phyloP scores from a whole-genome alignment of 305 asterid genomes.

The Fraxinus greggii region DNA sequence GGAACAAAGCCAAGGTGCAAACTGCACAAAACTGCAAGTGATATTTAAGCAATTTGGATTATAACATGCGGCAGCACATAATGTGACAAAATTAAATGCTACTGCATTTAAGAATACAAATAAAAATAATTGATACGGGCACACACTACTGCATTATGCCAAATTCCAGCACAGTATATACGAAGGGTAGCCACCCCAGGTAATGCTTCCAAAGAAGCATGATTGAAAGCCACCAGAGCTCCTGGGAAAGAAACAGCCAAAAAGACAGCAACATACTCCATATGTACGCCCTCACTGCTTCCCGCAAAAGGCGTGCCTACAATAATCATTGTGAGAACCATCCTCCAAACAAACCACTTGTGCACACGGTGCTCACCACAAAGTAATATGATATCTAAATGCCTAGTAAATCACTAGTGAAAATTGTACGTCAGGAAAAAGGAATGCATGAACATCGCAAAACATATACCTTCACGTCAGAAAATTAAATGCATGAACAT shows the following conservation, averaged over 20 bases:
- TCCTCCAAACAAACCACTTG: slow-evolving; percentile 20
- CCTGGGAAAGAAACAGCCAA: slow-evolving; percentile 81
- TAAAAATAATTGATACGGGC: slow-evolving; percentile 1
- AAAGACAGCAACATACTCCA: slow-evolving; percentile 83
- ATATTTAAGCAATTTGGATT: slow-evolving; percentile 22
- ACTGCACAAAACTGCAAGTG: slow-evolving; percentile 63
- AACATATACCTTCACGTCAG: background rate
- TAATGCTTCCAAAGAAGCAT: slow-evolving; percentile 55
- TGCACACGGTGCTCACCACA: background rate
- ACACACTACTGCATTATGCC: slow-evolving; percentile 91
- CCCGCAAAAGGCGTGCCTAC: slow-evolving; percentile 42
- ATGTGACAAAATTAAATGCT: background rate
- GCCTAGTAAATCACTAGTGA: background rate
- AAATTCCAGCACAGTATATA: slow-evolving; percentile 88
- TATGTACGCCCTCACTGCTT: slow-evolving; percentile 79
- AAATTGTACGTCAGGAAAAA: background rate
- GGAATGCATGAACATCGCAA: background rate
- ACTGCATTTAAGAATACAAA: background rate
- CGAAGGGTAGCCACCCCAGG: slow-evolving; percentile 70
- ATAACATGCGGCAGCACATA: slow-evolving; percentile 19
- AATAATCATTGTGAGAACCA: slow-evolving; percentile 33
- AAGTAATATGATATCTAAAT: background rate
- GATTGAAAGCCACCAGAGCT: slow-evolving; percentile 84
- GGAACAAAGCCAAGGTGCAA: slow-evolving; percentile 57
- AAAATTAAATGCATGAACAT: background rate